Conservation (phyloP, 2,329 filamentous ascomycete genomes). For the Aspergillus amoenus region DNA sequence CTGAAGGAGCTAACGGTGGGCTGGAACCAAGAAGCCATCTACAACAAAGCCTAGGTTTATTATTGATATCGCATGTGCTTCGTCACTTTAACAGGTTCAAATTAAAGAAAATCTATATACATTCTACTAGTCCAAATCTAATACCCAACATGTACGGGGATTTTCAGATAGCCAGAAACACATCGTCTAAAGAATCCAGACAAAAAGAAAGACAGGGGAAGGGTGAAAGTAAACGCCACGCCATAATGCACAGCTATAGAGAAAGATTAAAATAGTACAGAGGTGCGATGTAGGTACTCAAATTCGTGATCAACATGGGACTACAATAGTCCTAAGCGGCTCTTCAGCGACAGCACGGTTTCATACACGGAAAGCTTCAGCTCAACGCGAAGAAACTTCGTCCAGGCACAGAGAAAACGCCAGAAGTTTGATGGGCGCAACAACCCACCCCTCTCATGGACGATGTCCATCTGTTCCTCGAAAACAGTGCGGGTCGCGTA, state of each 20-base stretch:
- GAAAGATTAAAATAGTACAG: slow-evolving; percentile 4
- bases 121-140: neutral
- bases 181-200: neutral
- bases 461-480: slow-evolving; percentile 57
- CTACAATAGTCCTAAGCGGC: slow-evolving; percentile 45
- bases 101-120: slow-evolving; percentile 4
- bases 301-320: neutral
- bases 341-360: slow-evolving; percentile 52
- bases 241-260: slow-evolving; percentile 15
- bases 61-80: neutral
- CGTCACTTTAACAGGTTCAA: neutral
- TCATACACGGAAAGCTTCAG: slow-evolving; percentile 61
- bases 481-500: slow-evolving; percentile 64
- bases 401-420: slow-evolving; percentile 53
- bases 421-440: slow-evolving; percentile 54
- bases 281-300: neutral
- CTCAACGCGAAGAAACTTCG: slow-evolving; percentile 55
- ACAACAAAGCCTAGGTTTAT: neutral
- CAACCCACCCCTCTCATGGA: slow-evolving; percentile 49
- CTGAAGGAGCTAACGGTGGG: neutral
- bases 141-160: neutral
- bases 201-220: slow-evolving; percentile 1
- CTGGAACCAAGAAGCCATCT: neutral
- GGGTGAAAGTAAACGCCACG: slow-evolving; percentile 16
- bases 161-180: neutral